A percentile compares a stretch with the other conserved stretches of the same genome.
These are phyloP conservation scores for Auriscalpium vulgare DNA, from an alignment of 768 basidiomycete species.

Conservation along the genomic window DNA sequence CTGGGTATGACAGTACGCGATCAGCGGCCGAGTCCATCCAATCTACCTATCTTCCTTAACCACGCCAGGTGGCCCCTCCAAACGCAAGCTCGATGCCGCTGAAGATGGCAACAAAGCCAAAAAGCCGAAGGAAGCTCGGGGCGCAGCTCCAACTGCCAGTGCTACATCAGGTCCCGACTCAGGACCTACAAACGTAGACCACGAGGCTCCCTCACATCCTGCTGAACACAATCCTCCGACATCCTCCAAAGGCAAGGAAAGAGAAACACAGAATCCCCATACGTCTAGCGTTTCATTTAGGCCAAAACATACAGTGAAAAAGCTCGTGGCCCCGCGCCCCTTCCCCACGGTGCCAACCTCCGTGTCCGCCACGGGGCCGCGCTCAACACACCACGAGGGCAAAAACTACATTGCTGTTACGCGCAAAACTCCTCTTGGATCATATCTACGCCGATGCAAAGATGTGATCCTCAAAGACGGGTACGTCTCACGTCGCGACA, in stretches of 20 bases:
- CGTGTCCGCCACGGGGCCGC: constrained; percentile 72
- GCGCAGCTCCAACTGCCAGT: not conserved
- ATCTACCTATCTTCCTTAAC: not conserved
- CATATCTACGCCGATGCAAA: constrained; percentile 75
- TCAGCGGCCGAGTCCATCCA: too few species aligned
- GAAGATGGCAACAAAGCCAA: not conserved
- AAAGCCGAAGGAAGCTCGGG: not conserved
- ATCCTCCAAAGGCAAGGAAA: constrained; percentile 5
- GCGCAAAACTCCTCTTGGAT: constrained; percentile 63
- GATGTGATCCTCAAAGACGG: constrained; percentile 64
- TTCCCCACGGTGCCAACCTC: constrained; percentile 68
- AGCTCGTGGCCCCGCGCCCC: constrained; percentile 66
- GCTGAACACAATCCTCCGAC: not conserved
- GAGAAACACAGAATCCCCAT: not conserved
- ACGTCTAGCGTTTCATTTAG: not conserved
- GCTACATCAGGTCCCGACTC: not conserved
- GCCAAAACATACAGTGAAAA: constrained; percentile 37
- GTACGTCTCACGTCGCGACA: constrained; percentile 28
- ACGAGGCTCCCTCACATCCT: not conserved
- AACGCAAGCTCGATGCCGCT: not conserved
- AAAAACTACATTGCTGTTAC: constrained; percentile 77
- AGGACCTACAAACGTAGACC: not conserved
- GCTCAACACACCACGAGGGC: constrained; percentile 69
- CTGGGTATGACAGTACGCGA: too few species aligned
- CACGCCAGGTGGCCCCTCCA: not conserved